These are phyloP conservation scores for Bolboschoenoplectus hybrid DNA, from an alignment of 202 grass and related monocot species.

Conservation along the genomic window DNA sequence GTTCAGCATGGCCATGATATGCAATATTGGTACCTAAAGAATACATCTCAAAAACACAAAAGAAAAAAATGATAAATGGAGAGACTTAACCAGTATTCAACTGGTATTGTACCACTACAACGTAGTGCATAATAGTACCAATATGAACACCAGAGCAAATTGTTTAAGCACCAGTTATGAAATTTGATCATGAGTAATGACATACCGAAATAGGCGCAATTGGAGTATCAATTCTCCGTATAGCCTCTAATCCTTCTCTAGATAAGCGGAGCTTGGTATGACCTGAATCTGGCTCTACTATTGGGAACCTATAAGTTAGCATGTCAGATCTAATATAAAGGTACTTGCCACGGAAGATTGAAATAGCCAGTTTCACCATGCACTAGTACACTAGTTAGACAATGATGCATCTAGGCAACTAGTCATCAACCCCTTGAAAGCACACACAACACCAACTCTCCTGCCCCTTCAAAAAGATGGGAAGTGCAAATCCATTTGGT, in stretches of 20 bases:
- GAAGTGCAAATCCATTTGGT: background rate
- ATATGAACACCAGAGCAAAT: background rate
- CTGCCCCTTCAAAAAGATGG: background rate
- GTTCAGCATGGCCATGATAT: background rate
- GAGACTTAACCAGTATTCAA: conserved; percentile 4
- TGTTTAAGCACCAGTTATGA: background rate
- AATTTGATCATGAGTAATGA: background rate
- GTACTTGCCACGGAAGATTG: background rate
- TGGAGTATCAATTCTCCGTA: conserved; percentile 70
- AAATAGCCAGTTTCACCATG: background rate
- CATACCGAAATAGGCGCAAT: conserved; percentile 80
- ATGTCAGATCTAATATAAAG: conserved; percentile 29
- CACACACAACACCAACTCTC: background rate
- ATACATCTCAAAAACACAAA: background rate
- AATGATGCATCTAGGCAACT: conserved; percentile 1
- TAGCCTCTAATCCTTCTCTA: conserved; percentile 77
- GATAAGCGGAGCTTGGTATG: conserved; percentile 86
- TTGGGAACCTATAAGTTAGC: conserved; percentile 68
- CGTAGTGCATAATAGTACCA: background rate
- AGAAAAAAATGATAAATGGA: background rate
- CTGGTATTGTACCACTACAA: background rate
- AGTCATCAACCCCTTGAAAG: conserved; percentile 15
- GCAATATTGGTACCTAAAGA: background rate
- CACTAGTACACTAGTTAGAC: background rate
- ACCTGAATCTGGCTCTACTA: conserved; percentile 83